Conservation (phyloP, 768 basidiomycete species). For the Suillus paluster region DNA sequence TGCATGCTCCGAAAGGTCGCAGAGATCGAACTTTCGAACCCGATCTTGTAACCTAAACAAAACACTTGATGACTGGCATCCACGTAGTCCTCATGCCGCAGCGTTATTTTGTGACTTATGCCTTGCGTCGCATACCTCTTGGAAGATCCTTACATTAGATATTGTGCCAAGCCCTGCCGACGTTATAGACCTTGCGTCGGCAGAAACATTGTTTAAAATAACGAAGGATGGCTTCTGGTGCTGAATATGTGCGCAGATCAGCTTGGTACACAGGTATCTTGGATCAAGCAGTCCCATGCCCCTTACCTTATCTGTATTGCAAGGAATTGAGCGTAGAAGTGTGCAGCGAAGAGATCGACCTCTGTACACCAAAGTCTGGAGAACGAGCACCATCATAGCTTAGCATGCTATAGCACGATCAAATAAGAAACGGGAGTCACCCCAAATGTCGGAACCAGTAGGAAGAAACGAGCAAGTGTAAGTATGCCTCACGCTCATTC, state of each 20-base stretch:
- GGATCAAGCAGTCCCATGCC: neutral
- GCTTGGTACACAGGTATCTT: neutral
- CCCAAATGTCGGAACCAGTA: no score
- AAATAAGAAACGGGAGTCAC: neutral
- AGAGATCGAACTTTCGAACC: no score
- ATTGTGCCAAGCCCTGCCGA: neutral
- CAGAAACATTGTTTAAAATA: neutral
- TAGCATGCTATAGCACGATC: neutral
- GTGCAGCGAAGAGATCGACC: slow-evolving; percentile 5
- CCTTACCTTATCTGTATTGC: neutral
- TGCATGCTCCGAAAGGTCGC: neutral
- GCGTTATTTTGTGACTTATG: neutral
- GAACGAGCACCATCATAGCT: neutral
- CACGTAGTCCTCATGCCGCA: neutral
- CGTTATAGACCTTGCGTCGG: neutral
- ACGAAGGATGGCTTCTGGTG: neutral
- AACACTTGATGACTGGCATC: neutral
- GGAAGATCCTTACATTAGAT: neutral
- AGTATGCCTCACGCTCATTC: neutral
- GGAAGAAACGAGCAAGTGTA: no score
- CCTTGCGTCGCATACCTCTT: neutral
- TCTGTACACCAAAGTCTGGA: slow-evolving; percentile 3
- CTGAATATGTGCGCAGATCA: neutral
- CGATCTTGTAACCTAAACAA: no score
- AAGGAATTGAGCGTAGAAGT: neutral